Base-by-base conservation (phyloP, 2,329 filamentous ascomycete species). In the Rhynchosporium agropyri region DNA sequence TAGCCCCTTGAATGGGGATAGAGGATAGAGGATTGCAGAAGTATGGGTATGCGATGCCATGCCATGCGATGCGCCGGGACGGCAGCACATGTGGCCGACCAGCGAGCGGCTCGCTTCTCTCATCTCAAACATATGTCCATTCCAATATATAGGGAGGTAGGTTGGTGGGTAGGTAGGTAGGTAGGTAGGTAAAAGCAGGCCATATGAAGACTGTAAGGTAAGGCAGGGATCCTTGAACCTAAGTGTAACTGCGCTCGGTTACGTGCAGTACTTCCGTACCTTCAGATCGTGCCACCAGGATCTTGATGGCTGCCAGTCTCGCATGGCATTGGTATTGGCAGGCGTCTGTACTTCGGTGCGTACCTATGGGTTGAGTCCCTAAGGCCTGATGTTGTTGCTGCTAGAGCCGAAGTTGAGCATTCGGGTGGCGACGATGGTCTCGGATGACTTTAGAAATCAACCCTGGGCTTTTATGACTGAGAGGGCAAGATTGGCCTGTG, bases 61-160 rank as follows among this genome's bases (percentile, higher is more conserved):
- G 54, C 54, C 50, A 60, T 50, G 48, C 20, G 33, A 54, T 54
- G 33, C 50, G 38, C 43, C 48, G 60, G 48, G 43, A 46, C 51
- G 56, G 43, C 31, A 53, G 51, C 12, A 60, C 63, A 62, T 62
- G 60, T 65, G 60, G 56, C n/a, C 53, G 54, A 13, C 53, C 49
- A 58, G 58, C 53, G 61, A 40, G 33, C 28, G 20, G 20, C 20
- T 36, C 53, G 10, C 28, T 31, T 31, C 33, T 33, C 26, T n/a
- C 53, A 31, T 56, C 28, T 45, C 20, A 36, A 36, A 6, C 5
- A 28, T 46, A 48, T 45, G 31, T 12, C 49, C 33, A 20, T 46
- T 7, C 20, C 20, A 42, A 13, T 6, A 50, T 10, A 38, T 43
- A 43, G 4, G 8, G 10, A 12, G 8, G 13, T 15, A 4, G 43